Conservation (phyloP, 2,329 filamentous ascomycete genomes). For the Cordyceps cateniannulata region DNA sequence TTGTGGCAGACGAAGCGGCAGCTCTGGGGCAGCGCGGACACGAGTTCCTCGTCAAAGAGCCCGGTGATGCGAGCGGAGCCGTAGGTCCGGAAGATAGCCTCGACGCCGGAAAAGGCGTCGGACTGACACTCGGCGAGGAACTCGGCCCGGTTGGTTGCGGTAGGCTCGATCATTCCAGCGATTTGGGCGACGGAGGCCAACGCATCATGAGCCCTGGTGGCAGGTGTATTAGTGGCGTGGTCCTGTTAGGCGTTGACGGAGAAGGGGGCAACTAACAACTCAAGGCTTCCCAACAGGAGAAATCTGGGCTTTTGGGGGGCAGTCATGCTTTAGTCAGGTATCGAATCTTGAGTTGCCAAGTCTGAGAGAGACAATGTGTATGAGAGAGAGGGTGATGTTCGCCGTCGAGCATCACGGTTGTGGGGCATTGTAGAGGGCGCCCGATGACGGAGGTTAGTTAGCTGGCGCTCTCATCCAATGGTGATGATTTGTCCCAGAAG, state of each 20-base stretch:
- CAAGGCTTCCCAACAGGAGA: conserved; percentile 33
- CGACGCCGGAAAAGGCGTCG: conserved; percentile 59
- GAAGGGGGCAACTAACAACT: conserved; percentile 26
- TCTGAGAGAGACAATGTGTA: background rate
- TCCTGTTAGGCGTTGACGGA: background rate
- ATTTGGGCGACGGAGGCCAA: conserved; percentile 57
- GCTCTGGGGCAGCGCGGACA: conserved; percentile 47
- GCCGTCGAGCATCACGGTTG: conserved; percentile 2
- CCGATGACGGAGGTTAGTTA: conserved; percentile 1
- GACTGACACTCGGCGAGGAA: conserved; percentile 64
- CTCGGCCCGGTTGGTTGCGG: conserved; percentile 53
- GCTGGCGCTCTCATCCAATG: background rate
- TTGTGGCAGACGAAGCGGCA: conserved; percentile 56
- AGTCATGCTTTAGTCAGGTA: background rate
- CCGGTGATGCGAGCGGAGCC: conserved; percentile 59
- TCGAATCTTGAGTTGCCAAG: background rate
- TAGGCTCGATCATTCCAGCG: conserved; percentile 59
- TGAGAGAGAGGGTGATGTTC: background rate
- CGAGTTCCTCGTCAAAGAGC: conserved; percentile 62
- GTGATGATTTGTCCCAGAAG: background rate
- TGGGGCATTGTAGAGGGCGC: conserved; percentile 9
- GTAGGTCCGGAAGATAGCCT: conserved; percentile 67
- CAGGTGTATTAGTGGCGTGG: background rate
- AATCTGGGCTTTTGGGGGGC: conserved; percentile 28
- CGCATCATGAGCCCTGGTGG: conserved; percentile 54